Percentiles rank a stretch among this genome's conserved stretches.
Evolutionary conservation across 495 filamentous ascomycete species (phyloP).

Genomic region (Aspergillus leporis): DNA sequence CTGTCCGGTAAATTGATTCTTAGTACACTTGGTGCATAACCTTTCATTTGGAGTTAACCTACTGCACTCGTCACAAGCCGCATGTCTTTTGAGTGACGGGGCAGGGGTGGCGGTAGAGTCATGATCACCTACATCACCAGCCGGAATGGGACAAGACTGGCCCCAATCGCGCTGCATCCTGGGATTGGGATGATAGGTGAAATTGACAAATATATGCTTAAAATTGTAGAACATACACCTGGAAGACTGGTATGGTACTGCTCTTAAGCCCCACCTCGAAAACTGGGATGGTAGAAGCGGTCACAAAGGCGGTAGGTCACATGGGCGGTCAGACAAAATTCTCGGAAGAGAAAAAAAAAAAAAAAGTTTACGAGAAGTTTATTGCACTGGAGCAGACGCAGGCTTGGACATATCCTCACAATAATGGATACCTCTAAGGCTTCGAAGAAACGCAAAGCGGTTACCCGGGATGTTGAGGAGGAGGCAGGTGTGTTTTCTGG

Average conservation of each 20-base stretch:
- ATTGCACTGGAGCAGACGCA: slow-evolving; percentile 13
- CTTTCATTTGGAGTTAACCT: slow-evolving; percentile 17
- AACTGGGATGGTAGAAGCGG: slow-evolving; percentile 15
- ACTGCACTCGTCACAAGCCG: slow-evolving; percentile 48
- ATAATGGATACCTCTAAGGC: slow-evolving; percentile 40
- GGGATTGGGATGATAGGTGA: background rate
- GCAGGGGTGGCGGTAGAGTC: slow-evolving; percentile 11
- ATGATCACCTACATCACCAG: slow-evolving; percentile 1
- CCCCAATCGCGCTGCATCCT: slow-evolving; percentile 19
- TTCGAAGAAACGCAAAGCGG: slow-evolving; percentile 59
- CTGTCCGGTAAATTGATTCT: slow-evolving; percentile 25
- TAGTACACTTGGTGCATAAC: slow-evolving; percentile 11
- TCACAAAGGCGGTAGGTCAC: slow-evolving; percentile 41
- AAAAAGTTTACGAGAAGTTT: slow-evolving; percentile 8
- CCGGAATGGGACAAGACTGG: slow-evolving; percentile 6
- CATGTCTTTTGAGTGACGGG: slow-evolving; percentile 35
- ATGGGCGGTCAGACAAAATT: slow-evolving; percentile 40
- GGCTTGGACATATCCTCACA: slow-evolving; percentile 14
- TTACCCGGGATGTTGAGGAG: slow-evolving; percentile 54
- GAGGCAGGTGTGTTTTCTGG: slow-evolving; percentile 57
- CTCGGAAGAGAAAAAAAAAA: slow-evolving; percentile 37
- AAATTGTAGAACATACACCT: background rate
- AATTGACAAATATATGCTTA: background rate
- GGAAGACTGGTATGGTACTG: background rate
- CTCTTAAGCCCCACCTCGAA: slow-evolving; percentile 1